Percentiles rank a stretch among this genome's conserved stretches.
phyloP scores from a whole-genome alignment of 1,284 basidiomycete genomes.

The Ceratorhiza oryzae-sativae region DNA sequence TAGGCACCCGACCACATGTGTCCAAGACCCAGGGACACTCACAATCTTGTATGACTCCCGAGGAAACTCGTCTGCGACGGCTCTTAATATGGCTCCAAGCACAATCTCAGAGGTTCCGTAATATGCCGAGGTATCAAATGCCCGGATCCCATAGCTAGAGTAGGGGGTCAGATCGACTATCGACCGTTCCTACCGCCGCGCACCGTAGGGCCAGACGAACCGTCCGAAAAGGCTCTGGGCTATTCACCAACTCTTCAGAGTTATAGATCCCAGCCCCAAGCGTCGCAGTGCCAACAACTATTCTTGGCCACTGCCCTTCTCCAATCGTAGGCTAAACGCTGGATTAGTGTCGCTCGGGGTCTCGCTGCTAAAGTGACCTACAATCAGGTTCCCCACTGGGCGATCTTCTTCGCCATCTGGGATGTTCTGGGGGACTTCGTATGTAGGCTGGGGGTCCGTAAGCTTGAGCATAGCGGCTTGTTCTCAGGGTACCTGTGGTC shows the following conservation, averaged over 20 bases:
- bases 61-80: conserved; percentile 74
- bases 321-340: conserved; percentile 17
- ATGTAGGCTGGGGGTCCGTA: conserved; percentile 42
- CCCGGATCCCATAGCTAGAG: conserved; percentile 81
- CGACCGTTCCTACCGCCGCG: conserved; percentile 31
- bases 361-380: conserved; percentile 5
- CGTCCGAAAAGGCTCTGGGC: conserved; percentile 69
- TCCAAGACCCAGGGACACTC: too few species aligned
- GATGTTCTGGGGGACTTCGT: conserved; percentile 48
- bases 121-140: conserved; percentile 89
- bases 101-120: conserved; percentile 93
- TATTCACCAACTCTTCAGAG: conserved; percentile 63
- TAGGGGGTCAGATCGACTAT: neutral
- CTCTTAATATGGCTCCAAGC: conserved; percentile 75
- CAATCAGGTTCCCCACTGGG: conserved; percentile 52
- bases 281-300: conserved; percentile 73
- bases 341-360: conserved; percentile 47
- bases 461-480: conserved; percentile 22
- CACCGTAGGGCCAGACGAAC: conserved; percentile 83
- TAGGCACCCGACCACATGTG: too few species aligned
- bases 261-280: conserved; percentile 78
- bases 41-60: conserved; percentile 81
- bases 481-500: neutral
- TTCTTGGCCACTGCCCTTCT: conserved; percentile 54
- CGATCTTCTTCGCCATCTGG: conserved; percentile 61